Percentiles rank a stretch among this genome's conserved stretches.
phyloP scores from a whole-genome alignment of 768 basidiomycete species.

The Termitomyces sp. region DNA sequence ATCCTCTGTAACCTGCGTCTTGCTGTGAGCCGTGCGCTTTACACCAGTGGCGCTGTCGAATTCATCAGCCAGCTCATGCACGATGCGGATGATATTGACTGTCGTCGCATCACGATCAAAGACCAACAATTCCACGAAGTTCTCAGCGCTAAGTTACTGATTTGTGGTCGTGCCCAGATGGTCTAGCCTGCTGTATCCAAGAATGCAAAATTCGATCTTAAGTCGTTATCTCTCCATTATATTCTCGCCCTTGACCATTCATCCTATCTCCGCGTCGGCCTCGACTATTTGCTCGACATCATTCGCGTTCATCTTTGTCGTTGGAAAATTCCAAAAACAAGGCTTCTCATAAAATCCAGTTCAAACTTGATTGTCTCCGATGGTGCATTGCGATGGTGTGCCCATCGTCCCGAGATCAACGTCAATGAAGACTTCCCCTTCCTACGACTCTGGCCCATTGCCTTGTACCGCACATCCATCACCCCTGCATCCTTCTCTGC shows the following conservation, averaged over 20 bases:
- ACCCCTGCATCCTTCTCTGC: neutral
- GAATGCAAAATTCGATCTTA: neutral
- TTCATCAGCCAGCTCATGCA: conserved; percentile 11
- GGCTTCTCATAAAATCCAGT: too few species aligned
- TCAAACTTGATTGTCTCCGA: neutral
- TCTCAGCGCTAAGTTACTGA: conserved; percentile 13
- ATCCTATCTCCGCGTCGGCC: neutral
- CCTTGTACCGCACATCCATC: neutral
- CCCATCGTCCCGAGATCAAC: neutral
- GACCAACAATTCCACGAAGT: conserved; percentile 9
- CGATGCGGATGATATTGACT: conserved; percentile 8
- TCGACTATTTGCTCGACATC: neutral
- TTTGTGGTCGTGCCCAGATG: conserved; percentile 15
- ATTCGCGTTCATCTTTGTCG: neutral
- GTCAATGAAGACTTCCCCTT: neutral
- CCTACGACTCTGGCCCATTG: neutral
- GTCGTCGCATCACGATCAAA: neutral
- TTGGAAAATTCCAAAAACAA: neutral
- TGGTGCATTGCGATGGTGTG: neutral
- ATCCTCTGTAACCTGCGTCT: conserved; percentile 20
- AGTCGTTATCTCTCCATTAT: neutral
- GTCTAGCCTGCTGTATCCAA: neutral
- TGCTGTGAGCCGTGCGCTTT: conserved; percentile 19
- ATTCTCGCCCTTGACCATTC: neutral
- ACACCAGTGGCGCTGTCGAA: conserved; percentile 7